Conservation (phyloP, 2,329 filamentous ascomycete genomes). For the Aspergillus persii region DNA sequence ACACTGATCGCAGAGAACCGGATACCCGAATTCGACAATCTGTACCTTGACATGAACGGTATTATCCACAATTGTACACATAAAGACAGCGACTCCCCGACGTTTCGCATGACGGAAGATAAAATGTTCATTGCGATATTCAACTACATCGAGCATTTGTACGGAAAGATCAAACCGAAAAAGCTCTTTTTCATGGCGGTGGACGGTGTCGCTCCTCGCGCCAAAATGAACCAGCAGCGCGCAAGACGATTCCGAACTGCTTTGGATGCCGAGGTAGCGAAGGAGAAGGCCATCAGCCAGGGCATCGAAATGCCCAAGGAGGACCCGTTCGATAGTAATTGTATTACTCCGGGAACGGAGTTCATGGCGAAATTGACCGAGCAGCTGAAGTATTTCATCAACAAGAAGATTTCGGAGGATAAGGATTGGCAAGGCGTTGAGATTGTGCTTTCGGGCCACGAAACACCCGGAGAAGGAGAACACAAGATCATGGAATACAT, state of each 20-base stretch:
- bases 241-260: conserved; percentile 93
- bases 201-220: conserved; percentile 92
- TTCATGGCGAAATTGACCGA: conserved; percentile 97
- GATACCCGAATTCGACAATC: conserved; percentile 97
- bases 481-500: conserved; percentile 99
- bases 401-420: conserved; percentile 97
- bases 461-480: conserved; percentile 96
- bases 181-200: conserved; percentile 99
- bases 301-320: conserved; percentile 93
- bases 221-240: conserved; percentile 99
- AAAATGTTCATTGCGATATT: conserved; percentile 99
- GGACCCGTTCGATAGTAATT: conserved; percentile 96
- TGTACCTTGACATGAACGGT: conserved; percentile 90
- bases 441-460: conserved; percentile 93
- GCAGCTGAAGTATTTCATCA: conserved; percentile 97
- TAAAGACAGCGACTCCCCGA: conserved; percentile 88
- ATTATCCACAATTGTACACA: conserved; percentile 99
- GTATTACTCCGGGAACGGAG: conserved; percentile 91
- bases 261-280: conserved; percentile 81
- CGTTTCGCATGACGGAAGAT: conserved; percentile 91
- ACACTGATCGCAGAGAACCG: conserved; percentile 98
- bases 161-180: conserved; percentile 97
- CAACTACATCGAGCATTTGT: conserved; percentile 99
- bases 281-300: conserved; percentile 86
- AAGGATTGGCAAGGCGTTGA: conserved; percentile 96